Conservation (phyloP, 768 basidiomycete genomes). For the Termitomyces sp. region DNA sequence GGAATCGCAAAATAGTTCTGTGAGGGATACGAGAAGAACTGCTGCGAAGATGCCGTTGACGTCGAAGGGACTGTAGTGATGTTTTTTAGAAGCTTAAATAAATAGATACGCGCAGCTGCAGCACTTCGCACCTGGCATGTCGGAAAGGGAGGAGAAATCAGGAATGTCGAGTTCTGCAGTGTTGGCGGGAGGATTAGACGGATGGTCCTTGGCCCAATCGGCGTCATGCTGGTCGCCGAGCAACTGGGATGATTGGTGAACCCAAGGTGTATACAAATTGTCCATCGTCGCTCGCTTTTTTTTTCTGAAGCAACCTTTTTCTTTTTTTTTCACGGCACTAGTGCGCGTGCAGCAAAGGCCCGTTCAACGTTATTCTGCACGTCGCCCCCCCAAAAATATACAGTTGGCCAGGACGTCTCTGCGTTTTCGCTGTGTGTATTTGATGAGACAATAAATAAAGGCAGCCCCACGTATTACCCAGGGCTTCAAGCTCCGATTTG, state of each 20-base stretch:
- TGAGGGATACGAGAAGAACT: slow-evolving; percentile 33
- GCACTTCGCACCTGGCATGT: slow-evolving; percentile 32
- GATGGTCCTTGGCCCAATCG: slow-evolving; percentile 42
- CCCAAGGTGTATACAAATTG: slow-evolving; percentile 39
- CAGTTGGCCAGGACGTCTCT: slow-evolving; percentile 12
- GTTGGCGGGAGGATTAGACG: slow-evolving; percentile 12
- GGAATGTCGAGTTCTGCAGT: slow-evolving; percentile 27
- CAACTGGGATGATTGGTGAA: slow-evolving; percentile 27
- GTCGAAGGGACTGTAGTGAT: slow-evolving; percentile 15
- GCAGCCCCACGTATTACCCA: slow-evolving; percentile 4
- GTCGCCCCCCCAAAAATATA: slow-evolving; percentile 13
- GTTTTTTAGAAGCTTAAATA: not conserved
- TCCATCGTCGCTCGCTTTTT: slow-evolving; percentile 32
- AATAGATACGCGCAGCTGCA: not conserved
- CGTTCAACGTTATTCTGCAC: slow-evolving; percentile 13
- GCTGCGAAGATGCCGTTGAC: slow-evolving; percentile 32
- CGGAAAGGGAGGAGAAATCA: slow-evolving; percentile 36
- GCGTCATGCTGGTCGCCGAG: slow-evolving; percentile 29
- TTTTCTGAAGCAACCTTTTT: slow-evolving; percentile 26
- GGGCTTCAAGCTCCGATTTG: slow-evolving; percentile 27
- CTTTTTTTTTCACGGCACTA: slow-evolving; percentile 24
- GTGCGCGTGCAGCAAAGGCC: slow-evolving; percentile 7
- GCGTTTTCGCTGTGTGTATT: slow-evolving; percentile 8
- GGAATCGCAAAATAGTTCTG: slow-evolving; percentile 36
- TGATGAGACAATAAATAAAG: slow-evolving; percentile 12